Conservation (phyloP, 176 grass and related monocot species). For the Oryza longistaminata region DNA sequence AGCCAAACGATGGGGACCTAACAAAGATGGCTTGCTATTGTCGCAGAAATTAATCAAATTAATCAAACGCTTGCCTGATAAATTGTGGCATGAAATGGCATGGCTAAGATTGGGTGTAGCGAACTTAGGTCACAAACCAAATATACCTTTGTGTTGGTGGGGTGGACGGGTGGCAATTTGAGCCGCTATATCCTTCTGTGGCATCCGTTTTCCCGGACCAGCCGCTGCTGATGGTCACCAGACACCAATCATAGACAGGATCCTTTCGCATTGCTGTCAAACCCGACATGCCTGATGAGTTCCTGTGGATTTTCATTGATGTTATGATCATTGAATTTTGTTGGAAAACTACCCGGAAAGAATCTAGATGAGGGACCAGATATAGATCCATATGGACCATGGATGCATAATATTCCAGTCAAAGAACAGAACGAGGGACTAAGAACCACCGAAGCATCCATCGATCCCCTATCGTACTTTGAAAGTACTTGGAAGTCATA, state of each 20-base stretch:
- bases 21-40: neutral
- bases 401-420: neutral
- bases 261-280: neutral
- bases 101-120: neutral
- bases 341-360: conserved; percentile 9
- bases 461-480: neutral
- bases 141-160: too few species aligned
- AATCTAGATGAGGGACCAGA: neutral
- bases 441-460: conserved; percentile 1
- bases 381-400: neutral
- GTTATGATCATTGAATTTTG: neutral
- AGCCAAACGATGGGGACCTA: too few species aligned
- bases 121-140: too few species aligned
- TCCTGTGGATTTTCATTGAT: neutral
- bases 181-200: neutral
- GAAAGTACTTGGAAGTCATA: conserved; percentile 8
- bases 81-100: neutral
- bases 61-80: too few species aligned
- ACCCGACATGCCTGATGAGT: neutral
- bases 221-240: too few species aligned
- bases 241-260: neutral
- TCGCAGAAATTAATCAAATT: neutral
- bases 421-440: neutral
- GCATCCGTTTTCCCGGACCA: neutral
- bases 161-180: neutral